phyloP scores from a whole-genome alignment of 768 basidiomycete genomes.

The Russula compacta region DNA sequence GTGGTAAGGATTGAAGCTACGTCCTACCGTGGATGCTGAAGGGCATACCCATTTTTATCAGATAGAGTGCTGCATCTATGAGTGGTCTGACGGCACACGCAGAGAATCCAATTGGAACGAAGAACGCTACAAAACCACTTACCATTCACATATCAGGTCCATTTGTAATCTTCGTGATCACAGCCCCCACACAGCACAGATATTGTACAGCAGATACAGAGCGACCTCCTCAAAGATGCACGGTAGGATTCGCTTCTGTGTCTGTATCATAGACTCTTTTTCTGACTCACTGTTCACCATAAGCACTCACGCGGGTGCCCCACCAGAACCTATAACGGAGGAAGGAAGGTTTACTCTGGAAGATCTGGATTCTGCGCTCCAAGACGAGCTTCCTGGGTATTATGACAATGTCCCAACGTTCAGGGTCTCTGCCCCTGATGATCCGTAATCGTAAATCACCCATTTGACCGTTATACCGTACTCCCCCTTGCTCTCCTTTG shows the following conservation, averaged over 20 bases:
- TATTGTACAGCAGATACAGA: not conserved
- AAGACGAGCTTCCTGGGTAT: too few relatives aligned
- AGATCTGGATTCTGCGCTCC: too few relatives aligned
- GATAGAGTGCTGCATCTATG: constrained; percentile 6
- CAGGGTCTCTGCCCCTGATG: too few relatives aligned
- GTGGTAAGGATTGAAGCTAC: not conserved
- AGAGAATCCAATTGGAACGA: not conserved
- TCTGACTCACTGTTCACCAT: not conserved
- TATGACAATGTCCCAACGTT: too few relatives aligned
- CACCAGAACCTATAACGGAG: not conserved
- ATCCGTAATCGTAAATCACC: too few relatives aligned
- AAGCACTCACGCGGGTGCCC: not conserved
- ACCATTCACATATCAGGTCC: not conserved
- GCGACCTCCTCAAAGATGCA: not conserved
- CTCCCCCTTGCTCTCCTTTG: too few relatives aligned
- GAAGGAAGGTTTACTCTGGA: too few relatives aligned
- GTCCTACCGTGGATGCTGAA: not conserved
- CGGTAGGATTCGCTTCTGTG: not conserved
- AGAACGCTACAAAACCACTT: not conserved
- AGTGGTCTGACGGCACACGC: constrained; percentile 1
- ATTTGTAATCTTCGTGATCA: not conserved
- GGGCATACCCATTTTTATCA: not conserved
- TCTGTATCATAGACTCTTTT: not conserved
- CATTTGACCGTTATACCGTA: too few relatives aligned
- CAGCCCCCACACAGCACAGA: not conserved